Evolutionary conservation across 2,329 filamentous ascomycete species (phyloP).

Genomic region (Sporothrix schenckii): DNA sequence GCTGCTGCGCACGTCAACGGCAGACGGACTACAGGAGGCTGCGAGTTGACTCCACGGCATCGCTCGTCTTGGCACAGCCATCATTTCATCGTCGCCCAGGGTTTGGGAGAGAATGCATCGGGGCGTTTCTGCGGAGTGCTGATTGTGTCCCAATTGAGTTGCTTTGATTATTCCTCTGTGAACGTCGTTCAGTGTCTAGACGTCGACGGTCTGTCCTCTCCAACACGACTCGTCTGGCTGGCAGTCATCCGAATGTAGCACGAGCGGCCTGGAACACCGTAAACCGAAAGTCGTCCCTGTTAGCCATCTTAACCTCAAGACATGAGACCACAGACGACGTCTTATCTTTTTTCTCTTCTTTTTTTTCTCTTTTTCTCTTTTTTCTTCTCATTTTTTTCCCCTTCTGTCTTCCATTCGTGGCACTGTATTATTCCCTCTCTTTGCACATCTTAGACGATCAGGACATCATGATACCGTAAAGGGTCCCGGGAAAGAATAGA

Average conservation of each 20-base stretch:
- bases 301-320: not conserved
- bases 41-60: not conserved
- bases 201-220: not conserved
- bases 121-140: not conserved
- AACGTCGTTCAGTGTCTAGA: not conserved
- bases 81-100: constrained; percentile 29
- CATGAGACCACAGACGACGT: not conserved
- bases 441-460: constrained; percentile 26
- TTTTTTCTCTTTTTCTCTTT: not conserved
- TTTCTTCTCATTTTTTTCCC: not conserved
- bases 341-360: not conserved
- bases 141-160: no score
- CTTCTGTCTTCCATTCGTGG: not conserved
- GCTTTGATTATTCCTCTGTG: no score
- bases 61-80: constrained; percentile 28
- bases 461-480: not conserved
- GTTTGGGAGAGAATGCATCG: not conserved
- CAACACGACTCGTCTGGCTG: no score
- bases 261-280: not conserved
- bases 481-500: not conserved
- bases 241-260: constrained; percentile 1
- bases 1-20: constrained; percentile 16
- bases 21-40: not conserved
- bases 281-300: constrained; percentile 17
- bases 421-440: not conserved